phyloP scores from a whole-genome alignment of 257 asterid species.

The Oldenlandia corymbosa region DNA sequence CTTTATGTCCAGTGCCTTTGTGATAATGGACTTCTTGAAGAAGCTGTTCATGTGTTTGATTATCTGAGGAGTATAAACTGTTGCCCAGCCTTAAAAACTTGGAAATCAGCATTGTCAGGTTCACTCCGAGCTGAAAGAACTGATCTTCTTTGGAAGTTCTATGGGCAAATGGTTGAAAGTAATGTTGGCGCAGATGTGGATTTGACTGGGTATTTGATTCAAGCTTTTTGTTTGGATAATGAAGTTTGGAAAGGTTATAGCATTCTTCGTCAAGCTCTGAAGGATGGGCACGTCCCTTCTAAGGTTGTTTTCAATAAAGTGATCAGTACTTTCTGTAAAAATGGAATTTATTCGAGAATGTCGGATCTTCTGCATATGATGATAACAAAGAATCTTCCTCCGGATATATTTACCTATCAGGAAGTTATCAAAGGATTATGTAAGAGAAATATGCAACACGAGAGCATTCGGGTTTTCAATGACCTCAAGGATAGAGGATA shows the following conservation, averaged over 20 bases:
- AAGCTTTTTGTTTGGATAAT: constrained; percentile 54
- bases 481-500: constrained; percentile 67
- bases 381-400: constrained; percentile 47
- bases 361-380: constrained; percentile 62
- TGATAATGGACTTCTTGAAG: constrained; percentile 45
- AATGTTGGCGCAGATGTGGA: constrained; percentile 42
- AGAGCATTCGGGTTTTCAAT: constrained; percentile 53
- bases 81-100: constrained; percentile 33
- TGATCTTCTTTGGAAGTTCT: constrained; percentile 52
- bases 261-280: constrained; percentile 53
- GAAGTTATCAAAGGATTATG: constrained; percentile 51
- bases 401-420: constrained; percentile 55
- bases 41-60: constrained; percentile 35
- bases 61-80: constrained; percentile 30
- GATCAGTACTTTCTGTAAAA: constrained; percentile 40
- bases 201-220: constrained; percentile 49
- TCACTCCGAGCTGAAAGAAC: constrained; percentile 31
- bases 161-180: constrained; percentile 38
- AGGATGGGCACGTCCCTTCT: constrained; percentile 44
- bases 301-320: constrained; percentile 35
- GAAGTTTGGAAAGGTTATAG: constrained; percentile 40
- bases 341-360: constrained; percentile 36
- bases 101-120: constrained; percentile 51
- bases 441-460: constrained; percentile 37
- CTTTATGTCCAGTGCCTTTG: constrained; percentile 40